Evolutionary conservation across 2,329 filamentous ascomycete genomes (phyloP).

Genomic region (Chrysoporthe puriensis): DNA sequence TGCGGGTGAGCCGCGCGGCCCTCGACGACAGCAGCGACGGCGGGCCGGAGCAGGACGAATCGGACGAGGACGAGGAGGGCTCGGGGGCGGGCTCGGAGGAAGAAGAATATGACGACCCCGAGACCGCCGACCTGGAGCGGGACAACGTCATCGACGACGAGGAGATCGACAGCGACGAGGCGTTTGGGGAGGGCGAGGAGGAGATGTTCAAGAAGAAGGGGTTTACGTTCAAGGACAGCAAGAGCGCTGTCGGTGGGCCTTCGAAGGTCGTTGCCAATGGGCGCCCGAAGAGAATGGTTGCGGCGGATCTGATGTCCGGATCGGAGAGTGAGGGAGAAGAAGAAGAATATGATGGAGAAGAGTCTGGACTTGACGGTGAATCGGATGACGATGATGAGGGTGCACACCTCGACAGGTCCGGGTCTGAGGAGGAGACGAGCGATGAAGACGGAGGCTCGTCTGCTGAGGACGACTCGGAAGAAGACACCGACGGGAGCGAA

Average conservation of each 20-base stretch:
- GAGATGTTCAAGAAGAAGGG: constrained; percentile 69
- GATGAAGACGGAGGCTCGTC: constrained; percentile 30
- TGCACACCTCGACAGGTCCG: constrained; percentile 10
- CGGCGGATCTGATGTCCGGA: constrained; percentile 61
- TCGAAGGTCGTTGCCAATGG: constrained; percentile 35
- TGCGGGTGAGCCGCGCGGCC: constrained; percentile 71
- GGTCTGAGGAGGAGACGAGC: constrained; percentile 34
- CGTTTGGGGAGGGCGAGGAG: constrained; percentile 82
- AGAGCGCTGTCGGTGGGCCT: constrained; percentile 38
- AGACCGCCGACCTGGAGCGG: constrained; percentile 56
- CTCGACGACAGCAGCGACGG: constrained; percentile 62
- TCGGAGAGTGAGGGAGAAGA: constrained; percentile 41
- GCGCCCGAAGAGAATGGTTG: constrained; percentile 47
- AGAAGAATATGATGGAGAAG: constrained; percentile 39
- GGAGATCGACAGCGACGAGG: constrained; percentile 68
- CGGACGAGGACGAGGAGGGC: constrained; percentile 44
- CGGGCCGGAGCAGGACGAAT: constrained; percentile 42
- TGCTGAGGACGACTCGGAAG: constrained; percentile 41
- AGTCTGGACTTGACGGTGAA: constrained; percentile 45
- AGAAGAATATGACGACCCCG: constrained; percentile 56
- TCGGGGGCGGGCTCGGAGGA: constrained; percentile 37
- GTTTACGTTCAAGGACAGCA: constrained; percentile 67
- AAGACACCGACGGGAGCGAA: constrained; percentile 38
- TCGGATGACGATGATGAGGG: constrained; percentile 36
- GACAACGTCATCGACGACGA: constrained; percentile 59